Conservation (phyloP, 2,329 filamentous ascomycete species). For the Coniochaeta ligniaria region DNA sequence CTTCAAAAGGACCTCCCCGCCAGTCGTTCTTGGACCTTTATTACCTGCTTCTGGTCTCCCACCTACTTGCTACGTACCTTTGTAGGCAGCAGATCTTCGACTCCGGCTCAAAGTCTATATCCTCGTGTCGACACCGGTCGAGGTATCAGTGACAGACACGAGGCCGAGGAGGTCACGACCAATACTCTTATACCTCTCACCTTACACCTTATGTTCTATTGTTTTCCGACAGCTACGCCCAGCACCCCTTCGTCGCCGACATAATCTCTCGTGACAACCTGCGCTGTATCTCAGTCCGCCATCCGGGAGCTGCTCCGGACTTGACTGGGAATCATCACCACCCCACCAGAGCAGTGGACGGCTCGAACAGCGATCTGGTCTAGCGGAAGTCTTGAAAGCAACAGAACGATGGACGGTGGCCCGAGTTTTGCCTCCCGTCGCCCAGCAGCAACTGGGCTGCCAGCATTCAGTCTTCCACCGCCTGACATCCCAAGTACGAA, state of each 20-base stretch:
- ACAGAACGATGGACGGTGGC: not conserved
- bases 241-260: not conserved
- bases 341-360: not conserved
- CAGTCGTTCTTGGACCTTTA: not conserved
- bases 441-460: conserved; percentile 61
- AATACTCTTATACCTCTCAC: not conserved
- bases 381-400: not conserved
- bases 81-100: not conserved
- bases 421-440: conserved; percentile 64
- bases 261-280: not conserved
- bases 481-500: conserved; percentile 44
- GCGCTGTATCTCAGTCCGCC: not conserved
- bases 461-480: conserved; percentile 58
- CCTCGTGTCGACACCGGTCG: not conserved
- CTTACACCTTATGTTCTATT: not conserved
- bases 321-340: not conserved
- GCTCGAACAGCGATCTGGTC: not conserved
- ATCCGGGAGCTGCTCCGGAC: not conserved
- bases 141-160: not conserved
- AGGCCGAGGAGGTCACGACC: not conserved
- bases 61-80: not conserved
- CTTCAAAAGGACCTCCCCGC: not conserved
- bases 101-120: not conserved
- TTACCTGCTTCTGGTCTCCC: not conserved
- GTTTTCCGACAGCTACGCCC: not conserved